Evolutionary conservation across 106 monocot genomes (phyloP).

Genomic region (Apostasia ramifera): DNA sequence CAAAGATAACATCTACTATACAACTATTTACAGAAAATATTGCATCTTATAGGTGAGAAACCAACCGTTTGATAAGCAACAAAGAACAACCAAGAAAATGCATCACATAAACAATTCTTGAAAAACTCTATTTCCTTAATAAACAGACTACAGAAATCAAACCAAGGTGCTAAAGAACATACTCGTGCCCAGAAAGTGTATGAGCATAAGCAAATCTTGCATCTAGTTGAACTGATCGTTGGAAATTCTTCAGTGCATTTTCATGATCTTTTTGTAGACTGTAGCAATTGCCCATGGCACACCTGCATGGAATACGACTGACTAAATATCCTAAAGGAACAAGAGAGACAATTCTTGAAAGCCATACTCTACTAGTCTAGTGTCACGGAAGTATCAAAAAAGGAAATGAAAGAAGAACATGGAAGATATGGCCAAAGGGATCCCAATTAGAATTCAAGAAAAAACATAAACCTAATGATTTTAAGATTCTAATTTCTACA

Average conservation of each 20-base stretch:
- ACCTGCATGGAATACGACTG: constrained; percentile 34
- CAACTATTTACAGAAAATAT: no score
- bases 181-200: constrained; percentile 98
- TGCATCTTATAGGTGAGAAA: no score
- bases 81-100: not conserved
- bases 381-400: no score
- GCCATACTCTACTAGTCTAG: not conserved
- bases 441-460: no score
- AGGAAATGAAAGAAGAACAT: no score
- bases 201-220: constrained; percentile 91
- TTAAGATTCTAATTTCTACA: no score
- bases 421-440: no score
- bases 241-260: constrained; percentile 89
- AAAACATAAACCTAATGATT: no score
- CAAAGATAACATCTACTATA: no score
- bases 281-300: constrained; percentile 95
- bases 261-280: constrained; percentile 98
- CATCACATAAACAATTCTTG: not conserved
- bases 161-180: constrained; percentile 10
- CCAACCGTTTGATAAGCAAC: no score
- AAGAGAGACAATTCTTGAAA: not conserved
- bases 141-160: not conserved
- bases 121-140: no score
- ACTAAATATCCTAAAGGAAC: not conserved
- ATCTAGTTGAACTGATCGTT: constrained; percentile 83